A percentile compares a stretch with the other conserved stretches of the same genome.
Evolutionary conservation across 768 basidiomycete genomes (phyloP).

Genomic region (Solioccasus polychromus): DNA sequence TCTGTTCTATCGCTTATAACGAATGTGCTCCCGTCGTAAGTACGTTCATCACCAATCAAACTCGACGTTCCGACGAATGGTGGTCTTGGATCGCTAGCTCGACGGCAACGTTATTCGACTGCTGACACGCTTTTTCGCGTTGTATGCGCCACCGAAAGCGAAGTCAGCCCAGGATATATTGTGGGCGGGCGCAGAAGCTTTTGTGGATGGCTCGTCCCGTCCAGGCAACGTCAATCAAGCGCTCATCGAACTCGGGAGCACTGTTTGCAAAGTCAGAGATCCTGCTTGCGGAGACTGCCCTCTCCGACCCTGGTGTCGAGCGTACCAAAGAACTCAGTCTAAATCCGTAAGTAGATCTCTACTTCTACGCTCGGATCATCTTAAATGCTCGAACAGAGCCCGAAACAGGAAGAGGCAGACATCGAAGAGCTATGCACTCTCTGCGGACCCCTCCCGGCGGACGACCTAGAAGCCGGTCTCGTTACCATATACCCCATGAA

Average conservation of each 20-base stretch:
- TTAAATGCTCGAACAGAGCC: not conserved
- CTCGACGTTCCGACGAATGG: not conserved
- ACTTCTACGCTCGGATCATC: not conserved
- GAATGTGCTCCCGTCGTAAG: conserved; percentile 80
- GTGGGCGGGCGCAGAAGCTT: conserved; percentile 73
- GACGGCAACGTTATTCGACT: conserved; percentile 90
- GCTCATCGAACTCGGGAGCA: conserved; percentile 92
- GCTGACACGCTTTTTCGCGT: conserved; percentile 77
- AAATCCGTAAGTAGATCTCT: conserved; percentile 10
- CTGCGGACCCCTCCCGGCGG: conserved; percentile 56
- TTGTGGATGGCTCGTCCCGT: conserved; percentile 54
- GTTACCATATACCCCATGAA: conserved; percentile 90
- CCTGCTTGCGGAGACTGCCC: conserved; percentile 77
- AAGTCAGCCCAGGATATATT: conserved; percentile 75
- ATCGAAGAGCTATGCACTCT: conserved; percentile 76
- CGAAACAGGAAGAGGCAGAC: conserved; percentile 37
- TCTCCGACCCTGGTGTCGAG: conserved; percentile 63
- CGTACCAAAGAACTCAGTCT: conserved; percentile 38
- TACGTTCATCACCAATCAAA: conserved; percentile 8
- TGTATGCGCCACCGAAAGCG: conserved; percentile 79
- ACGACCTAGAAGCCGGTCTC: conserved; percentile 10
- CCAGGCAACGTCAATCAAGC: conserved; percentile 91
- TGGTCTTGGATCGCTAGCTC: conserved; percentile 44
- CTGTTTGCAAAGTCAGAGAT: conserved; percentile 83
- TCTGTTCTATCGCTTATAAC: conserved; percentile 86